Conservation (phyloP, 2,329 filamentous ascomycete species). For the Pseudocercospora vitis region DNA sequence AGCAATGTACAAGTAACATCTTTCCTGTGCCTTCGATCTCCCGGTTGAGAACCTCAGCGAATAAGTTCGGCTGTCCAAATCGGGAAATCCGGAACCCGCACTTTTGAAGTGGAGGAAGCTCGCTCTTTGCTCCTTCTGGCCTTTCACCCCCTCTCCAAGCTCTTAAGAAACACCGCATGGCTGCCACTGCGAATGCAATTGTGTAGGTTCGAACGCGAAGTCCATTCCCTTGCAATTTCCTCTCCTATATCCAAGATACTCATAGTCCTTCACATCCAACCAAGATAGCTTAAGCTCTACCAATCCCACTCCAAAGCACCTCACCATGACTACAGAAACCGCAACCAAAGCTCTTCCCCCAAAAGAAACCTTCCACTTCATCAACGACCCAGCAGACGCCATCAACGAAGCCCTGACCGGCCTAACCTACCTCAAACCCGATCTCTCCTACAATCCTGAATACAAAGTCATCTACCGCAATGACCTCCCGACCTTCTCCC, state of each 20-base stretch:
- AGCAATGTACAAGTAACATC: no score
- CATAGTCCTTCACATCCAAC: background rate
- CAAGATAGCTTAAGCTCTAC: background rate
- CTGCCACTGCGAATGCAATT: background rate
- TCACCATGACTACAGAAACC: conserved; percentile 31
- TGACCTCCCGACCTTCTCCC: conserved; percentile 36
- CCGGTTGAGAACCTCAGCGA: background rate
- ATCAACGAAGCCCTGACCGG: conserved; percentile 41
- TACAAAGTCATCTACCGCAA: conserved; percentile 41
- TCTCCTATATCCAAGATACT: background rate
- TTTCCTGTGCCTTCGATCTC: background rate
- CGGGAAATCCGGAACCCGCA: conserved; percentile 1
- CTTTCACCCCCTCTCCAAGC: conserved; percentile 12
- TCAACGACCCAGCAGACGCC: conserved; percentile 38
- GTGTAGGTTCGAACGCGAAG: no score
- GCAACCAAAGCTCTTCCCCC: conserved; percentile 23
- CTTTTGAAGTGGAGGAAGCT: conserved; percentile 3
- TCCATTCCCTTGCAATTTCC: background rate
- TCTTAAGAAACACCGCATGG: conserved; percentile 3
- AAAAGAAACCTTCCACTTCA: conserved; percentile 42
- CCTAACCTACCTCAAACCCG: conserved; percentile 38
- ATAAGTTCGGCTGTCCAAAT: conserved; percentile 13
- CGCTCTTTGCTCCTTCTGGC: conserved; percentile 11
- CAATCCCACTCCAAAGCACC: background rate
- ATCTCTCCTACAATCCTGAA: conserved; percentile 36